Percentiles rank a stretch among this genome's conserved stretches.
phyloP scores from a whole-genome alignment of 2,329 filamentous ascomycete genomes.

The Gnomoniopsis sp. region DNA sequence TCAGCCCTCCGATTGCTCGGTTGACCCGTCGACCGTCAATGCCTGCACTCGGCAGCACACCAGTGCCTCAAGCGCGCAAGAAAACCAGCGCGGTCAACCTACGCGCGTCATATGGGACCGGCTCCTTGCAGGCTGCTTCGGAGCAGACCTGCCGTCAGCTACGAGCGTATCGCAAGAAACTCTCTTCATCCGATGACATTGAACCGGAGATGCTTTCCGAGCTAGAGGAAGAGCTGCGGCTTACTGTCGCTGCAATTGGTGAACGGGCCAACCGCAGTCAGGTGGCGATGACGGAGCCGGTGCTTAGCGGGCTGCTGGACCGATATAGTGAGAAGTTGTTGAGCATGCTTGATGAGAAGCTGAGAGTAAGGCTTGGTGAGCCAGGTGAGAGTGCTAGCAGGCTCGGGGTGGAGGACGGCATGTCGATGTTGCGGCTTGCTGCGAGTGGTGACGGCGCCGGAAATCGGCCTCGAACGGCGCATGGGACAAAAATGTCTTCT shows the following conservation, averaged over 20 bases:
- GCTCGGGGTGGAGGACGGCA: background rate
- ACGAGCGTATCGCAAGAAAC: conserved; percentile 60
- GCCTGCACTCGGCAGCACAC: conserved; percentile 41
- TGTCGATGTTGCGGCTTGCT: background rate
- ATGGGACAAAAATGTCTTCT: too few species aligned
- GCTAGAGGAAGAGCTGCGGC: conserved; percentile 61
- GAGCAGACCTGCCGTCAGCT: conserved; percentile 63
- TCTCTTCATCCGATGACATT: conserved; percentile 52
- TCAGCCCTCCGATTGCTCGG: conserved; percentile 43
- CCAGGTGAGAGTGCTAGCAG: background rate
- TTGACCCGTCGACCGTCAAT: conserved; percentile 51
- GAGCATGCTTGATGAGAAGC: conserved; percentile 68
- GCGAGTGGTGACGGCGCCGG: background rate
- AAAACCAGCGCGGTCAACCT: conserved; percentile 46
- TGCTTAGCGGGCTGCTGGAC: conserved; percentile 64
- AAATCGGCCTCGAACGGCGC: too few species aligned
- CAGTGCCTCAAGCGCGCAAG: conserved; percentile 36
- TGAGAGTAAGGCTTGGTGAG: conserved; percentile 39
- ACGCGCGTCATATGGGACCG: conserved; percentile 40
- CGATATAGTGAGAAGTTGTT: conserved; percentile 73
- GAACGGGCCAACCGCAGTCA: conserved; percentile 53
- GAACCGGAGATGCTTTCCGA: conserved; percentile 57
- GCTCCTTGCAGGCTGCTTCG: conserved; percentile 58
- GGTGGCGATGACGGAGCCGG: conserved; percentile 51
- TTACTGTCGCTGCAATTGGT: conserved; percentile 59